A percentile compares a stretch with the other conserved stretches of the same genome.
These are phyloP conservation scores for Akanthomyces muscarius DNA, from an alignment of 2,329 filamentous ascomycete species.

Conservation along the genomic window DNA sequence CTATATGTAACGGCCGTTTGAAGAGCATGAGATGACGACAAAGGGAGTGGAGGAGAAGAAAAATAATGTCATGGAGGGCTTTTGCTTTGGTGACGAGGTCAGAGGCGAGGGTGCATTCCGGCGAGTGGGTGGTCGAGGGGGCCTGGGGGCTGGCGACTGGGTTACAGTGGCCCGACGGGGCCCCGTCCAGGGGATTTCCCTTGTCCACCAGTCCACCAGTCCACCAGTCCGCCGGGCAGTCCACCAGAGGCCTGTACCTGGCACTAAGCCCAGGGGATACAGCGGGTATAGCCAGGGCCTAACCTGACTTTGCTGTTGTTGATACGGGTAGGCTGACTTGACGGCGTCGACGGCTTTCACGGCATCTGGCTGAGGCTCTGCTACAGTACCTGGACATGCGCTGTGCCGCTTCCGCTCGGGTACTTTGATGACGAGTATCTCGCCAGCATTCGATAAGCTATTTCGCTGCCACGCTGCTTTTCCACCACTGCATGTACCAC, in stretches of 20 bases:
- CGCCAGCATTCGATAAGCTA: too few species aligned
- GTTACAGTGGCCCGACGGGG: too few species aligned
- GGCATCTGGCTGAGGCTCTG: not conserved
- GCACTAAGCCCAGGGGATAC: constrained; percentile 6
- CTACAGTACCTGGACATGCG: too few species aligned
- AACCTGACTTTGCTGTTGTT: too few species aligned
- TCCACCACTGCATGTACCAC: not conserved
- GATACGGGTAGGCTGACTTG: not conserved
- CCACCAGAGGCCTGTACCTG: not conserved
- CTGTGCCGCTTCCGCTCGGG: too few species aligned
- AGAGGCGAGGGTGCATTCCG: constrained; percentile 3
- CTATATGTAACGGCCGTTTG: constrained; percentile 4
- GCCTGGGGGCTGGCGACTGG: not conserved
- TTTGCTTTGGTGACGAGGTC: not conserved
- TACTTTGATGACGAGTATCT: too few species aligned
- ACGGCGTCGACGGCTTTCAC: not conserved
- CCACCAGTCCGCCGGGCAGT: too few species aligned
- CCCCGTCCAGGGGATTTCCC: too few species aligned
- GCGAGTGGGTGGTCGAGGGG: not conserved
- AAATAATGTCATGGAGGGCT: not conserved
- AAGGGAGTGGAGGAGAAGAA: not conserved
- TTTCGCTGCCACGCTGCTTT: too few species aligned
- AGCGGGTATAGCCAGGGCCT: constrained; percentile 1
- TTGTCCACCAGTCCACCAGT: not conserved
- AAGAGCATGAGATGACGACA: not conserved